Evolutionary conservation across 2,329 filamentous ascomycete species (phyloP).

Genomic region (Trichophyton simii): DNA sequence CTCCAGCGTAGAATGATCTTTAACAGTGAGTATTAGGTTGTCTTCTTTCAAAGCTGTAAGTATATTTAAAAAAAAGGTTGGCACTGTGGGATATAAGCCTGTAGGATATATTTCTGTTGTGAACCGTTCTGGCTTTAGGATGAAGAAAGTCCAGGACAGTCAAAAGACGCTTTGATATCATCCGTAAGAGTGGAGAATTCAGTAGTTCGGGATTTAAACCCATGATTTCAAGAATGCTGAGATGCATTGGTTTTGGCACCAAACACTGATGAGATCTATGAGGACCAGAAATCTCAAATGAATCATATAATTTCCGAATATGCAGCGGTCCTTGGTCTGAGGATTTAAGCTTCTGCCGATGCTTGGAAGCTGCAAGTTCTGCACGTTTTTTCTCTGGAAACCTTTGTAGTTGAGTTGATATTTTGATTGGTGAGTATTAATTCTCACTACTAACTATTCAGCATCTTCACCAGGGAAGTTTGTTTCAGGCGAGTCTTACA

Average conservation of each 20-base stretch:
- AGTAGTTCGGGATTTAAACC: not conserved
- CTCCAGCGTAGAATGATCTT: not conserved
- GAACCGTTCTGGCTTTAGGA: not conserved
- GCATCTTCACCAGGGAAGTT: not conserved
- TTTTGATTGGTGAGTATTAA: not conserved
- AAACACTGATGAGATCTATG: not conserved
- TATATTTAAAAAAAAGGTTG: not conserved
- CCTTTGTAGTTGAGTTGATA: not conserved
- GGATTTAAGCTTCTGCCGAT: not conserved
- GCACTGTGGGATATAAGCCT: too few relatives aligned
- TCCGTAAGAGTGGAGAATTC: not conserved
- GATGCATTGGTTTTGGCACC: not conserved
- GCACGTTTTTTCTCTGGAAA: not conserved
- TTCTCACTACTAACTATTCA: not conserved
- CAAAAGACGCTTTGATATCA: not conserved
- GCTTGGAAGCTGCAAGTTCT: not conserved
- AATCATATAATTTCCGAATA: not conserved
- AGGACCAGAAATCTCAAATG: not conserved
- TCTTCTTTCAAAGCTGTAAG: not conserved
- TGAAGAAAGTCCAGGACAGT: not conserved
- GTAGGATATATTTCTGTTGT: not conserved
- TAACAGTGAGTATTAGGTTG: not conserved
- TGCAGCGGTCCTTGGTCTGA: not conserved
- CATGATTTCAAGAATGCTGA: not conserved
- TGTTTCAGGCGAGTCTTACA: not conserved